Evolutionary conservation across 371 early-diverging fungal genomes (phyloP).

Genomic region (Mortierella sp.): DNA sequence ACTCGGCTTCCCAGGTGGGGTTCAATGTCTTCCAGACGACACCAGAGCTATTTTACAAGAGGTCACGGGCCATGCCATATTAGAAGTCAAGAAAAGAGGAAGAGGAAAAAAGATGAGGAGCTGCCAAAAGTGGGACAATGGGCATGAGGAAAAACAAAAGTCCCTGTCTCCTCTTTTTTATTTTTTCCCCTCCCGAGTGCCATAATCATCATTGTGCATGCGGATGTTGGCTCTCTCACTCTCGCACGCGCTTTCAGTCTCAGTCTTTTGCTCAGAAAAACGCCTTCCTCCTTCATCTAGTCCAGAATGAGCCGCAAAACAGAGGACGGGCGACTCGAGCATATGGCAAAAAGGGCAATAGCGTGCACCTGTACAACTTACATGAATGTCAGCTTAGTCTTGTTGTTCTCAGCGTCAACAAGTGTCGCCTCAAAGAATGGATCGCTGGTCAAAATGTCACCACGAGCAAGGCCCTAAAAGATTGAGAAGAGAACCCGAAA

Average conservation of each 20-base stretch:
- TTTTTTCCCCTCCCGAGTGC: too few species aligned
- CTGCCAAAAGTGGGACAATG: too few species aligned
- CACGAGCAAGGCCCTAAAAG: constrained; percentile 37
- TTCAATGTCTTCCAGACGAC: constrained; percentile 42
- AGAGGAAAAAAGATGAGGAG: background rate
- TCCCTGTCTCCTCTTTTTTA: too few species aligned
- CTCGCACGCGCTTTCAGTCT: background rate
- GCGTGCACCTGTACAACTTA: background rate
- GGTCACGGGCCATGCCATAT: background rate
- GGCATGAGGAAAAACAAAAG: too few species aligned
- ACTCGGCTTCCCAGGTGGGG: constrained; percentile 43
- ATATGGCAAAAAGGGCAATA: too few species aligned
- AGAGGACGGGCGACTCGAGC: too few species aligned
- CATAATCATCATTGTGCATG: background rate
- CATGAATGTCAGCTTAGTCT: background rate
- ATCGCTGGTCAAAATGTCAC: constrained; percentile 40
- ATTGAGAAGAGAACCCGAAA: background rate
- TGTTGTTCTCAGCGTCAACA: constrained; percentile 11
- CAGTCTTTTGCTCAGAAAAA: too few species aligned
- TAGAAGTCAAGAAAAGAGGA: constrained; percentile 18
- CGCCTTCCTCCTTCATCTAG: too few species aligned
- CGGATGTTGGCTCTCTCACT: background rate
- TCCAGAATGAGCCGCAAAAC: too few species aligned
- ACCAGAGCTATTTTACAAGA: constrained; percentile 24
- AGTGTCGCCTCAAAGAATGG: constrained; percentile 47